Percentiles rank a stretch among this genome's conserved stretches.
These are phyloP conservation scores for Diaporthe eres DNA, from an alignment of 2,329 filamentous ascomycete genomes.

Conservation along the genomic window DNA sequence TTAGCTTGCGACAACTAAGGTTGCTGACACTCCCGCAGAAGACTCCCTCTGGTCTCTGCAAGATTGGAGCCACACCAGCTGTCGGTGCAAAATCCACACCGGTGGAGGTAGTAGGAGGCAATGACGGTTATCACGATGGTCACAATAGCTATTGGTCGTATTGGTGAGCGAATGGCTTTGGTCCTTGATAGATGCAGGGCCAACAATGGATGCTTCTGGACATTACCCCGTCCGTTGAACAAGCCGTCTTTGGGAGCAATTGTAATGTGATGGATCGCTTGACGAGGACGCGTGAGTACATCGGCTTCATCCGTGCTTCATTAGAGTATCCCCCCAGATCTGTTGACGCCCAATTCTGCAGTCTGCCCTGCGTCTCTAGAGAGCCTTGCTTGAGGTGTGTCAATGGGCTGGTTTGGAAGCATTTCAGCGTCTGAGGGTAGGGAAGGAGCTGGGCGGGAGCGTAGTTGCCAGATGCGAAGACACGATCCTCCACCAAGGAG, in stretches of 20 bases:
- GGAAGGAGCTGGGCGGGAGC: constrained; percentile 21
- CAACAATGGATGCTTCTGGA: background rate
- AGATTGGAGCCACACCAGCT: background rate
- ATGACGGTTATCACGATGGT: background rate
- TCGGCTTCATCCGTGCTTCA: background rate
- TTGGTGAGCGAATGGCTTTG: background rate
- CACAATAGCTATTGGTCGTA: background rate
- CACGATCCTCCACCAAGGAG: background rate
- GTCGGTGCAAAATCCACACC: background rate
- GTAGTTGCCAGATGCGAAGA: constrained; percentile 6
- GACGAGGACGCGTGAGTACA: background rate
- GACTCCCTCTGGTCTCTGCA: background rate
- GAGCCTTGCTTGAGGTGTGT: no score
- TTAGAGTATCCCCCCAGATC: background rate
- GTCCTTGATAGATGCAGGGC: background rate
- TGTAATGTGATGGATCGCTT: background rate
- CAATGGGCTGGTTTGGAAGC: background rate
- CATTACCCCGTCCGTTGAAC: background rate
- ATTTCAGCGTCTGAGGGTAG: background rate
- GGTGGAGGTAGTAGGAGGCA: background rate
- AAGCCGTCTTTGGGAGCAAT: background rate
- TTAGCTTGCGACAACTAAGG: background rate
- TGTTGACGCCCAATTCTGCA: background rate
- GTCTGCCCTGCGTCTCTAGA: background rate
- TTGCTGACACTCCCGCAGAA: background rate